Conservation (phyloP, 2,329 filamentous ascomycete species). For the Diaporthe helianthi region DNA sequence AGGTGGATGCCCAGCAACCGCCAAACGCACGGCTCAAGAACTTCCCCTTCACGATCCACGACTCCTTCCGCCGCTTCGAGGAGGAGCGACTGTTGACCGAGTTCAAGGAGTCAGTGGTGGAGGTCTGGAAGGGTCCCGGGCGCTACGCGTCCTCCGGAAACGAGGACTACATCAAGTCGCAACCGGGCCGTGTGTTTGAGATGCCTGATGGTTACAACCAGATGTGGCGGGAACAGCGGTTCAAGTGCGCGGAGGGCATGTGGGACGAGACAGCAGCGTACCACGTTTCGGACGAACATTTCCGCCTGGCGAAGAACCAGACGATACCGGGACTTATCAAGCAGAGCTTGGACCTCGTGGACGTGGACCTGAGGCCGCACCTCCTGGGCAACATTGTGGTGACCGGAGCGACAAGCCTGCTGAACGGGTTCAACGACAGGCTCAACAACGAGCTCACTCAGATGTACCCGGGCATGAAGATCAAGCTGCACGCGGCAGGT, state of each 20-base stretch:
- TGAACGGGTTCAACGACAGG: constrained; percentile 92
- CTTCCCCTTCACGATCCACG: constrained; percentile 66
- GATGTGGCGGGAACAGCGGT: constrained; percentile 89
- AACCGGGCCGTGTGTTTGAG: constrained; percentile 88
- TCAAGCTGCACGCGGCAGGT: constrained; percentile 87
- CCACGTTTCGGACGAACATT: constrained; percentile 46
- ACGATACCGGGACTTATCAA: constrained; percentile 86
- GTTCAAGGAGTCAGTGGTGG: constrained; percentile 97
- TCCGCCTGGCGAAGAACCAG: constrained; percentile 69
- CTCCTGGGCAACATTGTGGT: constrained; percentile 91
- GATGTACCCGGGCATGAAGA: constrained; percentile 84
- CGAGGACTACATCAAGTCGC: constrained; percentile 75
- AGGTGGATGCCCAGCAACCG: constrained; percentile 85
- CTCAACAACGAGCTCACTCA: constrained; percentile 82
- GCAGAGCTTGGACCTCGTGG: constrained; percentile 77
- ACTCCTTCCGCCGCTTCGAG: constrained; percentile 81
- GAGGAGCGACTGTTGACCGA: constrained; percentile 93
- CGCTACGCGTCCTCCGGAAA: constrained; percentile 71
- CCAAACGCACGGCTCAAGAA: constrained; percentile 77
- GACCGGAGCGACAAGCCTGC: constrained; percentile 84
- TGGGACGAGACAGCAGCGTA: constrained; percentile 86
- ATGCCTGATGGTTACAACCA: constrained; percentile 98
- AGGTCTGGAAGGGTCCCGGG: constrained; percentile 86
- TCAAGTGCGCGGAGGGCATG: constrained; percentile 84
- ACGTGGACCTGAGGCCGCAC: constrained; percentile 85